Evolutionary conservation across 805 yeast genomes (phyloP), one percentile per base, ranked within the genome.

Genomic region (Yamadazyma sp.): DNA sequence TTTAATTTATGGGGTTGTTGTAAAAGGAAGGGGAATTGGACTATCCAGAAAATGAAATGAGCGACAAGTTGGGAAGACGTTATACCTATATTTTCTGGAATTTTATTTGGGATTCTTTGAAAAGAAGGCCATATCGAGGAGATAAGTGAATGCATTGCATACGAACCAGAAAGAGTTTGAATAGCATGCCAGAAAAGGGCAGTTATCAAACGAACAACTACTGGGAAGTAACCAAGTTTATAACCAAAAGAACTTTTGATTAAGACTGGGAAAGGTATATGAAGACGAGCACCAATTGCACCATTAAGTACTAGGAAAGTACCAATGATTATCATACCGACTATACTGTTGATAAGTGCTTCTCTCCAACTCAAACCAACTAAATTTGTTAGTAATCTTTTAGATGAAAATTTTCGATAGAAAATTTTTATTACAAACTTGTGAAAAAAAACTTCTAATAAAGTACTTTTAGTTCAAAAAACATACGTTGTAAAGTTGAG

Each of bases 181-280:
- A 44, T 48, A 7, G 52, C 51, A 27, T 50, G 53, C 52, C 54
- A 55, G 27, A 52, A 51, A 18, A 53, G 44, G 4, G 56, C 56
- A 6, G 62, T 62, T 12, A 58, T 44, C 30, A 57, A 56, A 50
- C 69, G 53, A 17, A 55, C 53, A 9, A 55, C 40, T 16, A 57
- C 47, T 10, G 55, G 48, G 17, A 61, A 48, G 28, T 53, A 56
- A 6, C 61, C 45, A 13, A 63, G 58, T 16, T 55, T 52, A 35
- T 54, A 56, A 4, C 60, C 56, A 35, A 55, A 56, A 11, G 59
- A 52, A 13, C 64, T 52, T 35, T 68, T 48, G 38, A 50, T 52
- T 18, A 45, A 45, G 2, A 61, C 43, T 5, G 69, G 62, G 42
- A 62, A 63, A 2, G 66, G 64, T 12, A 62, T 51, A 23, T 61